Evolutionary conservation across 2,329 filamentous ascomycete genomes (phyloP).

Genomic region (Metarhizium robertsii): DNA sequence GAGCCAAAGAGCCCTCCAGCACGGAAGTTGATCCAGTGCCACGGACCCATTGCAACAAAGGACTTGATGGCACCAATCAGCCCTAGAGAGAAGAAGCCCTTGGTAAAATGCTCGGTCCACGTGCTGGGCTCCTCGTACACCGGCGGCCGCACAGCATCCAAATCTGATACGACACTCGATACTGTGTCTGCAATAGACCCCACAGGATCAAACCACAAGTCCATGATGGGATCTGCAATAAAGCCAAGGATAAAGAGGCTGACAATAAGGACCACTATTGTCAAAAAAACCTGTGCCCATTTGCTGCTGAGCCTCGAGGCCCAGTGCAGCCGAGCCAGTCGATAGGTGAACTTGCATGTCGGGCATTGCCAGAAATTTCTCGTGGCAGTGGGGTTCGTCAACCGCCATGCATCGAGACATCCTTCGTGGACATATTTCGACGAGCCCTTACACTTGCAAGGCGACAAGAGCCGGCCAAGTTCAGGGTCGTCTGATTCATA

Average conservation of each 20-base stretch:
- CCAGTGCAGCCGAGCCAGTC: constrained; percentile 67
- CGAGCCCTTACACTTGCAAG: constrained; percentile 88
- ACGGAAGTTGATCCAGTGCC: constrained; percentile 68
- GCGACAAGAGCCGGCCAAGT: constrained; percentile 71
- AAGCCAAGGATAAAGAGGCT: constrained; percentile 81
- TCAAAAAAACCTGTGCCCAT: constrained; percentile 59
- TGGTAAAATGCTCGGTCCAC: constrained; percentile 79
- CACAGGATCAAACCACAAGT: constrained; percentile 73
- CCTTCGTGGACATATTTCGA: constrained; percentile 91
- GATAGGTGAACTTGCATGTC: constrained; percentile 78
- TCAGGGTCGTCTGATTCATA: constrained; percentile 69
- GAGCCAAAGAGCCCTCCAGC: constrained; percentile 45
- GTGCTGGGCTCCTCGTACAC: constrained; percentile 42
- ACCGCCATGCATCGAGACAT: constrained; percentile 76
- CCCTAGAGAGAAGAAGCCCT: constrained; percentile 84
- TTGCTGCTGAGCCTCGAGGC: constrained; percentile 60
- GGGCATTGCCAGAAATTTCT: constrained; percentile 81
- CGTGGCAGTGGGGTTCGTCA: constrained; percentile 52
- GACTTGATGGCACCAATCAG: constrained; percentile 79
- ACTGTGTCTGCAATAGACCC: constrained; percentile 49
- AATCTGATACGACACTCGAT: constrained; percentile 32
- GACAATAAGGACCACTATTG: constrained; percentile 58
- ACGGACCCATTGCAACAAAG: constrained; percentile 63
- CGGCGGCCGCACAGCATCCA: constrained; percentile 24
- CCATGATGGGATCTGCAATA: constrained; percentile 84